Conservation (phyloP, 352 stramenopile species). For the Aphanomyces invadans region DNA sequence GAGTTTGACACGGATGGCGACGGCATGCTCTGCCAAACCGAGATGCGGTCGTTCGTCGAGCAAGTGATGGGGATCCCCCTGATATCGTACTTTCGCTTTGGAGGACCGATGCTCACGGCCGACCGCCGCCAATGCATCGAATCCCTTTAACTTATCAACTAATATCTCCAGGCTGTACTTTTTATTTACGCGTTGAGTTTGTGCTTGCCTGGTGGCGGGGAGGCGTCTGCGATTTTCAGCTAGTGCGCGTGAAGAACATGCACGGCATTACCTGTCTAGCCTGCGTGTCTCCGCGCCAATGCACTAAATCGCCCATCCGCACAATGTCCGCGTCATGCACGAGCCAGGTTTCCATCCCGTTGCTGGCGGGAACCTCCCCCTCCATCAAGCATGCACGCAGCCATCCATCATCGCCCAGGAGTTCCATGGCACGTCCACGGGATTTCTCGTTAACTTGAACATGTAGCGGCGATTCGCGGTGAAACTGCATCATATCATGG, state of each 20-base stretch:
- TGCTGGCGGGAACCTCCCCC: no score
- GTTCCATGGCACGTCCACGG: not conserved
- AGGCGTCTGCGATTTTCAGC: no score
- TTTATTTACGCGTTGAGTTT: no score
- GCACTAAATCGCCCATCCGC: no score
- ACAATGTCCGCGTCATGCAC: no score
- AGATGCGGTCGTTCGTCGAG: constrained; percentile 14
- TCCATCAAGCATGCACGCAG: no score
- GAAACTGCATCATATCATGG: not conserved
- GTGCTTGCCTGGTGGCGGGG: no score
- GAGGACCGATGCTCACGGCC: not conserved
- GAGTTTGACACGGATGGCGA: constrained; percentile 4
- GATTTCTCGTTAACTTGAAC: not conserved
- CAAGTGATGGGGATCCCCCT: constrained; percentile 6
- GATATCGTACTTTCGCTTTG: constrained; percentile 12
- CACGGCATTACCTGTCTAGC: no score
- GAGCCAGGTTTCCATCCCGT: no score
- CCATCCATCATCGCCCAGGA: no score
- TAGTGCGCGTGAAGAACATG: no score
- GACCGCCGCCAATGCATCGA: constrained; percentile 1
- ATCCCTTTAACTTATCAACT: constrained; percentile 14
- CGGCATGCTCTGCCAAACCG: not conserved
- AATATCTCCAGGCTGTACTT: not conserved
- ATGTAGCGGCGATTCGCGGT: not conserved
- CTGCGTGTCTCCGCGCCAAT: no score